phyloP scores from a whole-genome alignment of 2,329 filamentous ascomycete genomes.

The Colletotrichum sp. region DNA sequence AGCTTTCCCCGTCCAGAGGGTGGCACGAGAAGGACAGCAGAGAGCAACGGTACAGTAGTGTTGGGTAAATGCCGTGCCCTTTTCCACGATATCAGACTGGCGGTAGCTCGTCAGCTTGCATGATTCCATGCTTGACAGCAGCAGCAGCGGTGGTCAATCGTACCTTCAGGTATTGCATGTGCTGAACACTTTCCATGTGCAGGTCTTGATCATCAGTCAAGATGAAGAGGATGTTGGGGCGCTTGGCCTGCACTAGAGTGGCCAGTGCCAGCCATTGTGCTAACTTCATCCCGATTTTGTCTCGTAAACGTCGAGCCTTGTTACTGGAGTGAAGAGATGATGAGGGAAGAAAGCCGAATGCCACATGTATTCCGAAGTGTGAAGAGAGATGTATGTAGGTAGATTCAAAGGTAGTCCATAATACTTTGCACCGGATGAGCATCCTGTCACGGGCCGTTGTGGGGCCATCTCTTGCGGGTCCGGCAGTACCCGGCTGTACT shows the following conservation, averaged over 20 bases:
- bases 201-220: not conserved
- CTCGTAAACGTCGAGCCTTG: not conserved
- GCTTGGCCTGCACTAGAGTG: not conserved
- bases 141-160: not conserved
- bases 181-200: not conserved
- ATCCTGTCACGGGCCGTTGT: not conserved
- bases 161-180: not conserved
- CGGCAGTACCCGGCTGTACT: not conserved
- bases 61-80: constrained; percentile 29
- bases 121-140: not conserved
- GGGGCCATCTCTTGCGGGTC: not conserved
- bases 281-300: not conserved
- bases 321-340: not conserved
- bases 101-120: not conserved
- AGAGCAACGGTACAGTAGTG: constrained; percentile 32
- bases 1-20: constrained; percentile 26
- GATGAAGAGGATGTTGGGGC: not conserved
- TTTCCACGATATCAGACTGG: not conserved
- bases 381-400: not conserved
- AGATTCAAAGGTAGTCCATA: not conserved
- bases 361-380: not conserved
- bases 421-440: not conserved
- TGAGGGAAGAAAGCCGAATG: not conserved
- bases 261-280: not conserved
- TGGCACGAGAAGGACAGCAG: constrained; percentile 31